A percentile compares a stretch with the other conserved stretches of the same genome.
phyloP scores from a whole-genome alignment of 169 alveolate species.

The Amoebophrya sp. region DNA sequence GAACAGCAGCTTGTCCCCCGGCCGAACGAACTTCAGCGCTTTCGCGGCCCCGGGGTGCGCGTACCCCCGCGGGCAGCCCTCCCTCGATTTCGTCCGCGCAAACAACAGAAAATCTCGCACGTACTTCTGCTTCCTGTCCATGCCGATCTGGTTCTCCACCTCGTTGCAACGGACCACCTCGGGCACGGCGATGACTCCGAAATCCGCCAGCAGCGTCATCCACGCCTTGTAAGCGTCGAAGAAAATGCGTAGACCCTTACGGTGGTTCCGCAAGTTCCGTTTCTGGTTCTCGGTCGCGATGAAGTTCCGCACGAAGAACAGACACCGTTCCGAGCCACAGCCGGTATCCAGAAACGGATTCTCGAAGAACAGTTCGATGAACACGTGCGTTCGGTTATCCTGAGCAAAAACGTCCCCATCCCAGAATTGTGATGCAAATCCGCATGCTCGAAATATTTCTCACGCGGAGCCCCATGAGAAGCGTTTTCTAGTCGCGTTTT shows the following conservation, averaged over 20 bases:
- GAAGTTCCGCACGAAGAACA: not conserved
- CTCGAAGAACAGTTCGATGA: constrained; percentile 19
- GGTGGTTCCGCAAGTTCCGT: not conserved
- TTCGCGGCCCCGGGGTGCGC: not conserved
- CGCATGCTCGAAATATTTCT: too few relatives aligned
- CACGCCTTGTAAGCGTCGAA: not conserved
- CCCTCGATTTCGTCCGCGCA: not conserved
- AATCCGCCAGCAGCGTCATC: not conserved
- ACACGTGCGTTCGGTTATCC: not conserved
- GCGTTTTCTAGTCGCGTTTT: too few relatives aligned
- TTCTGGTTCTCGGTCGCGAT: not conserved
- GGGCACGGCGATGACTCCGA: not conserved
- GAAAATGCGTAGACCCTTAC: not conserved
- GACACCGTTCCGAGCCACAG: not conserved
- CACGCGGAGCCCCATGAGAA: too few relatives aligned
- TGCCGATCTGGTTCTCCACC: not conserved
- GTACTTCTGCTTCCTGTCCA: not conserved
- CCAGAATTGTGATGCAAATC: too few relatives aligned
- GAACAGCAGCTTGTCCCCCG: not conserved
- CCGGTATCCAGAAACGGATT: not conserved
- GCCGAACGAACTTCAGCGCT: not conserved
- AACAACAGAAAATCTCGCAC: not conserved
- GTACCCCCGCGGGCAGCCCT: not conserved
- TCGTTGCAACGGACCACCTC: not conserved
- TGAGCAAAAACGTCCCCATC: too few relatives aligned